Evolutionary conservation across 2,329 filamentous ascomycete genomes (phyloP).

Genomic region (Curvularia verruculosa): DNA sequence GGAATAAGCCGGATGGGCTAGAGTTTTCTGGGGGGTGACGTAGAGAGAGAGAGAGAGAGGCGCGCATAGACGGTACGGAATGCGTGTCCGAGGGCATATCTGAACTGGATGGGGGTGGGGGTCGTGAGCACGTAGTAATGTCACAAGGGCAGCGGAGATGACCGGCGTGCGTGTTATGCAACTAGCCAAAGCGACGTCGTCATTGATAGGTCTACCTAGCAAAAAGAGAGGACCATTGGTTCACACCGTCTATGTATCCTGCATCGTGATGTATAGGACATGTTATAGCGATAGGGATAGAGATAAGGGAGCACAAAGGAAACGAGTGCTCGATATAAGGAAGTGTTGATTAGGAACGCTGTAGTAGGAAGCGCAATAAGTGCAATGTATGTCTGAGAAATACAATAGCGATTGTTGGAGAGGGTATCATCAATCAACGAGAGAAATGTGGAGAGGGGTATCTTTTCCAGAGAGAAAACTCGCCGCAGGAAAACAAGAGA

Average conservation of each 20-base stretch:
- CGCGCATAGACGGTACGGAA: conserved; percentile 7
- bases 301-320: too few species aligned
- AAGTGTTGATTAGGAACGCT: background rate
- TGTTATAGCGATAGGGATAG: background rate
- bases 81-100: conserved; percentile 16
- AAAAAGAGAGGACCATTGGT: background rate
- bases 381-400: conserved; percentile 15
- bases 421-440: conserved; percentile 38
- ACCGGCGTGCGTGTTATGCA: conserved; percentile 9
- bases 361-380: background rate
- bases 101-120: conserved; percentile 10
- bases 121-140: background rate
- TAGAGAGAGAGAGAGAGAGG: background rate
- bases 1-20: conserved; percentile 5
- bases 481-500: conserved; percentile 8
- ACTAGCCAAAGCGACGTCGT: conserved; percentile 13
- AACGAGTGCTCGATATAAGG: background rate
- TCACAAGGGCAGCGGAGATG: conserved; percentile 19
- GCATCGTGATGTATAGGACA: background rate
- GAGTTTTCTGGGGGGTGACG: background rate
- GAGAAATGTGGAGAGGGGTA: conserved; percentile 31
- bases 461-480: conserved; percentile 33
- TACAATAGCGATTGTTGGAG: conserved; percentile 33
- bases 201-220: conserved; percentile 15
- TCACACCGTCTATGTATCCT: conserved; percentile 6